Base-by-base conservation (phyloP, 805 yeast species). In the Candida maris region DNA sequence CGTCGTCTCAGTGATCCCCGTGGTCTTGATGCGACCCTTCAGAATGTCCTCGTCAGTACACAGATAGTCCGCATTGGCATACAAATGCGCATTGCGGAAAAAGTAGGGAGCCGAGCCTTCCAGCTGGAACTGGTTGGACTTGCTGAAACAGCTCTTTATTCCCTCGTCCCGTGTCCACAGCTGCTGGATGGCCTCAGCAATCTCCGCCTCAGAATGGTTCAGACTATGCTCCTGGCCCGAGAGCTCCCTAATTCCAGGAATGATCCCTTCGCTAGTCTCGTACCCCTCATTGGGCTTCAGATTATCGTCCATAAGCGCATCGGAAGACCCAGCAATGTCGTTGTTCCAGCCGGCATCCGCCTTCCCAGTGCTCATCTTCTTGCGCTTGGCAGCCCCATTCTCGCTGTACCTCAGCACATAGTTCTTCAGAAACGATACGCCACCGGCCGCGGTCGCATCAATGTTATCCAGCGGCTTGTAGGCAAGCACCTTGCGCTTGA, bases 11-110 rank as follows among this genome's bases (percentile, higher is more conserved):
- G 94, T 84, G 35, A 93, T 87, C 3, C 98, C 98, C 0, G 97
- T 89, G 10, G 98, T 91, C 62, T 91, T 89, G 51, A 93, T 85
- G 23, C 98, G 71, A 4, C 96, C 97, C 51, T 76, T 81, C 46
- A 93, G 65, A 37, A 93, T 88, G 60, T 93, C 98, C 37, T 73
- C 77, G 59, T 91, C 87, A 6, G 78, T 62, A 44, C 96, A 89
- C 7, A 72, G 51, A 56, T 87, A 89, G 40, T 68, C 64, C 0
- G 77, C 76, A 38, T 76, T 67, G 1, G 83, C 77, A 59, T 86
- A 81, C 30, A 77, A 75, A 34, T 55, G 56, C n/a, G 85, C 76
- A 46, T 81, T 75, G 25, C 81, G 82, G 56, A 91, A 87, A 57
- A 85, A 89, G 62, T 83, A 87, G 6, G 77, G 64, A 0, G 95